A percentile compares a stretch with the other conserved stretches of the same genome.
phyloP scores from a whole-genome alignment of 768 basidiomycete genomes.

The Suillus spraguei region DNA sequence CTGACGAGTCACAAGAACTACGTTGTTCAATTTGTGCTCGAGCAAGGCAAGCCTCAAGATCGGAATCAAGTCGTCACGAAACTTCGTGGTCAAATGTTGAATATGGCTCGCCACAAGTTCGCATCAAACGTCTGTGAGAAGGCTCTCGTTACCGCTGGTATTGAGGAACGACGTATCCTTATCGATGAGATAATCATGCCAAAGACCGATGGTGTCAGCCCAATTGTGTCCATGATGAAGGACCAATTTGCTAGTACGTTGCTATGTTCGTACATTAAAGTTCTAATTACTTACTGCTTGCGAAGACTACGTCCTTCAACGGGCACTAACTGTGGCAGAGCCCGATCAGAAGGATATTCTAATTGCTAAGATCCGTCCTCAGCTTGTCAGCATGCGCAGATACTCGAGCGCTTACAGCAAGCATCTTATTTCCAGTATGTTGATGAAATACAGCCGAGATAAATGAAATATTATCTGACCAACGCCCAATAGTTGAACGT shows the following conservation, averaged over 20 bases:
- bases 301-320: constrained; percentile 85
- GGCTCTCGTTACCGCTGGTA: constrained; percentile 68
- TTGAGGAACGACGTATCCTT: constrained; percentile 64
- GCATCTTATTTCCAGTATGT: constrained; percentile 79
- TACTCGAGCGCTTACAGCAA: constrained; percentile 76
- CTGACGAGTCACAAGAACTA: constrained; percentile 66
- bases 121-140: constrained; percentile 97
- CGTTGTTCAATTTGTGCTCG: constrained; percentile 92
- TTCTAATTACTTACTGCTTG: constrained; percentile 13
- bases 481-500: constrained; percentile 57
- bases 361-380: constrained; percentile 62
- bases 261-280: not conserved
- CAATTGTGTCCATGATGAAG: constrained; percentile 73
- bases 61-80: constrained; percentile 63
- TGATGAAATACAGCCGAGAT: constrained; percentile 5
- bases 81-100: constrained; percentile 76
- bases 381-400: constrained; percentile 70
- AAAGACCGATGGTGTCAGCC: constrained; percentile 67
- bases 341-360: constrained; percentile 72
- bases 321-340: constrained; percentile 69
- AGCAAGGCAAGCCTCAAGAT: constrained; percentile 75
- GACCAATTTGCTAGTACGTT: constrained; percentile 87
- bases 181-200: constrained; percentile 81
- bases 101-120: constrained; percentile 86
- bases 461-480: constrained; percentile 20